Conservation (phyloP, 345 rosid genomes). For the Combretum micranthum region DNA sequence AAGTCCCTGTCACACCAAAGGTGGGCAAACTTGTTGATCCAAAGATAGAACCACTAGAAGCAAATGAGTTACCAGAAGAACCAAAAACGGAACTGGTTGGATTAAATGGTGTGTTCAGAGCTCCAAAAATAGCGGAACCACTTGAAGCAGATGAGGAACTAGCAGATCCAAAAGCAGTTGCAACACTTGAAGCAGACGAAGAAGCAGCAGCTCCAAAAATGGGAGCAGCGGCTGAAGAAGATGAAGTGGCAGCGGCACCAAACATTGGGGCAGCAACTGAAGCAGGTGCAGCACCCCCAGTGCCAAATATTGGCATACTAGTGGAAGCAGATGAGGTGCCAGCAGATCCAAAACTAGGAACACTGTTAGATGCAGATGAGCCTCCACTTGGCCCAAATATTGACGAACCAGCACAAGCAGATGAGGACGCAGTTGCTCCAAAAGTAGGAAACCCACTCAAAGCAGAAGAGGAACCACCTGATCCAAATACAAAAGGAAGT, state of each 20-base stretch:
- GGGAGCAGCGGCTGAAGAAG: conserved; percentile 4
- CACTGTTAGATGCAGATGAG: not conserved
- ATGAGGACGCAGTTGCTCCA: not conserved
- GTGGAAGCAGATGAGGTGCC: conserved; percentile 1
- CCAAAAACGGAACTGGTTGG: not conserved
- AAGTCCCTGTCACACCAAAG: too few relatives aligned
- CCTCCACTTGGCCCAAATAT: too few relatives aligned
- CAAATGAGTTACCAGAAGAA: not conserved
- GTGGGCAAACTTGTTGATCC: too few relatives aligned
- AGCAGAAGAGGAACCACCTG: conserved; percentile 17
- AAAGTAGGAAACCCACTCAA: not conserved
- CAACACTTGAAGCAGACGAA: conserved; percentile 3
- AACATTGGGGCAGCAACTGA: conserved; percentile 3
- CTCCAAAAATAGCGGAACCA: not conserved
- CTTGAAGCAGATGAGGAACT: not conserved
- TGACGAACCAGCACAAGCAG: too few relatives aligned
- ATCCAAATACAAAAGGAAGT: conserved; percentile 53
- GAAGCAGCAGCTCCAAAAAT: conserved; percentile 3
- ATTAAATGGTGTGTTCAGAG: conserved; percentile 7
- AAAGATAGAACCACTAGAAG: too few relatives aligned
- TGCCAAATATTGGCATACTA: not conserved
- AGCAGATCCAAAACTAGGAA: conserved; percentile 1
- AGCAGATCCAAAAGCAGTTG: conserved; percentile 10
- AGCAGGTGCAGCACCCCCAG: not conserved
- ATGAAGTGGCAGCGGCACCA: not conserved